Percentiles rank a stretch among this genome's conserved stretches.
Evolutionary conservation across 2,329 filamentous ascomycete genomes (phyloP).

Genomic region (Zalaria sp.): DNA sequence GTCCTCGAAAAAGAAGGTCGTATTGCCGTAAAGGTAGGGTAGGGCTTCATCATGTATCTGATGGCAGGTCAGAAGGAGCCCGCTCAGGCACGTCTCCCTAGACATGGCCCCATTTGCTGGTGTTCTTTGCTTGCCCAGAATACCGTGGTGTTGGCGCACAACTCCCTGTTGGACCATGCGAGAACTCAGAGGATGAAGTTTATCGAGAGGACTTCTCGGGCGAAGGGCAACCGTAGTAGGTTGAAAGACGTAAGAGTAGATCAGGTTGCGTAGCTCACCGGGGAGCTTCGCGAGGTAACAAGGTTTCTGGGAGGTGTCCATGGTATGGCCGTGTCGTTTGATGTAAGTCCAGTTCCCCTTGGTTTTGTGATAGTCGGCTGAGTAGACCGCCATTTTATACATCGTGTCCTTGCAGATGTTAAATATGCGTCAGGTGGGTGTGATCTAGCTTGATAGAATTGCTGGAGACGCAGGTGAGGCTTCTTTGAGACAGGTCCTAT

Average conservation of each 20-base stretch:
- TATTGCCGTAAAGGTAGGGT: not conserved
- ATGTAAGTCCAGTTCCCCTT: too few species aligned
- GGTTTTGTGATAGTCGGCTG: too few species aligned
- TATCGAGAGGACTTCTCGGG: not conserved
- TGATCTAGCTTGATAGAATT: too few species aligned
- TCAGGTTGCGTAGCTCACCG: slow-evolving; percentile 14
- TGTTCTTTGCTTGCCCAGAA: not conserved
- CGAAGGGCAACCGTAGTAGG: not conserved
- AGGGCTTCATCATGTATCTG: not conserved
- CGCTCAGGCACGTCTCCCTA: not conserved
- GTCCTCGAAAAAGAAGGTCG: slow-evolving; percentile 4
- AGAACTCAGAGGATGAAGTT: not conserved
- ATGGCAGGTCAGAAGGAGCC: slow-evolving; percentile 1
- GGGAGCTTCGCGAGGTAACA: slow-evolving; percentile 13
- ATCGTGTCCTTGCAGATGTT: too few species aligned
- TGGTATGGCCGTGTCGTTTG: too few species aligned
- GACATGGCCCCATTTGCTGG: not conserved
- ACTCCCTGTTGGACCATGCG: not conserved
- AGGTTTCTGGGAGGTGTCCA: too few species aligned
- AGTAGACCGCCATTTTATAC: too few species aligned
- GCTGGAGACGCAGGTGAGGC: too few species aligned
- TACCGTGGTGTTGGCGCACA: not conserved
- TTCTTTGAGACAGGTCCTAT: too few species aligned
- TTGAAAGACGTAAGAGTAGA: slow-evolving; percentile 14
- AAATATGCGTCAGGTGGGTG: too few species aligned